phyloP scores from a whole-genome alignment of 129 eudicot genomes.

The Erigeron canadensis region DNA sequence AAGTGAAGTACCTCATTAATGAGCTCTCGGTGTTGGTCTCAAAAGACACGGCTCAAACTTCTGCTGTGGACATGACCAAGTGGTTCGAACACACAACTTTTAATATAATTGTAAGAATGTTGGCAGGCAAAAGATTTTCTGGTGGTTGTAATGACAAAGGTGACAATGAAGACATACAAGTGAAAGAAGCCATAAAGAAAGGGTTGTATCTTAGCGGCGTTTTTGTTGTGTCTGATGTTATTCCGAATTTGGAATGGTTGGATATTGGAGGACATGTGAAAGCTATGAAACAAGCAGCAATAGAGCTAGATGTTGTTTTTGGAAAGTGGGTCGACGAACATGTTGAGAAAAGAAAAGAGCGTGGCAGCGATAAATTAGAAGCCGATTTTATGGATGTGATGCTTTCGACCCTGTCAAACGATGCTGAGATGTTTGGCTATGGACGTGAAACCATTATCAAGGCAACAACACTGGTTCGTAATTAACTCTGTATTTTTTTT shows the following conservation, averaged over 20 bases:
- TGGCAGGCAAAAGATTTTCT: slow-evolving; percentile 41
- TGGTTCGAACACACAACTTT: slow-evolving; percentile 43
- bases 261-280: slow-evolving; percentile 56
- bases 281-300: slow-evolving; percentile 35
- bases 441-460: slow-evolving; percentile 43
- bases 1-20: slow-evolving; percentile 23
- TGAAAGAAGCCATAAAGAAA: slow-evolving; percentile 38
- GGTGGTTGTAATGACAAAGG: background rate
- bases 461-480: slow-evolving; percentile 44
- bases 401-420: slow-evolving; percentile 38
- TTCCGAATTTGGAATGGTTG: slow-evolving; percentile 55
- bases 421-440: slow-evolving; percentile 18
- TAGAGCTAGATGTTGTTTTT: slow-evolving; percentile 35
- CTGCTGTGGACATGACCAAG: slow-evolving; percentile 23
- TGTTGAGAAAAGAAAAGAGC: slow-evolving; percentile 21
- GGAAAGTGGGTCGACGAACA: slow-evolving; percentile 44
- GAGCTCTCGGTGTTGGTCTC: slow-evolving; percentile 20
- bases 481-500: background rate
- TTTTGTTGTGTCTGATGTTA: slow-evolving; percentile 48
- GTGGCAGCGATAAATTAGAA: background rate
- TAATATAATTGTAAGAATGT: slow-evolving; percentile 30
- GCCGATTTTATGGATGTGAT: slow-evolving; percentile 49
- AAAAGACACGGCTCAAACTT: slow-evolving; percentile 8
- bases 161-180: slow-evolving; percentile 12
- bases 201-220: slow-evolving; percentile 45